Evolutionary conservation across 106 monocot genomes (phyloP), one percentile per base, ranked within the genome.

Genomic region (Acorus gramineus): DNA sequence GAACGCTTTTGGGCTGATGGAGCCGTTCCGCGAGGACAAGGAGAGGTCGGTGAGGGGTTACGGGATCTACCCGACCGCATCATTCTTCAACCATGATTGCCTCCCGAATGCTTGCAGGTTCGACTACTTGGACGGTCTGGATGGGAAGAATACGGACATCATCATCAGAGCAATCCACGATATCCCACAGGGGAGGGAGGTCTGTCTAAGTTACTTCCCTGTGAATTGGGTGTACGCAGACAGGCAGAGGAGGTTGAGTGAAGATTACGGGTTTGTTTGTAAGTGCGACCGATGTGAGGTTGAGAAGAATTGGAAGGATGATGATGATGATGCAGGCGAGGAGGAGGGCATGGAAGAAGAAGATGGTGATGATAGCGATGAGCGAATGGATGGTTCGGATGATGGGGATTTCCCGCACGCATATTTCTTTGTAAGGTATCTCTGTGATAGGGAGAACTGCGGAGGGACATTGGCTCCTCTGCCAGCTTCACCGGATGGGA

Each of bases 101-200:
- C 71, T 96, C 44, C 95, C 95, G 0, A 96, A 96, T 57, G 95
- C 86, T 3, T 96, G 90, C 61, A 57, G 91, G 11, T 96, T 96
- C 48, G 96, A 91, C 42, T 87, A 96, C 47, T 62, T 83, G 52
- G 96, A 91, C 5, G 47, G 66, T 2, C 52, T 9, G 3, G 66
- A 65, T 8, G 62, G 66, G 0, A 50, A 52, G 49, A 93, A 83
- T 64, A 69, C 80, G 0, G 79, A 82, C 42, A 80, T 96, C 4
- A 53, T 74, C 9, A 63, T 96, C 5, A 56, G 95, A 48, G 95
- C 95, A 2, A 70, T 96, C 8, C 85, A 91, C 14, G 87, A 90
- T 8, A 85, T 96, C 44, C 56, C 78, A 0, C 66, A 77, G 52
- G 96, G 96, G 44, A 76, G 87, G 49, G 96, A 96, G 73, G 82